Base-by-base conservation (phyloP, 257 asterid species). In the Solanum chmielewskii region DNA sequence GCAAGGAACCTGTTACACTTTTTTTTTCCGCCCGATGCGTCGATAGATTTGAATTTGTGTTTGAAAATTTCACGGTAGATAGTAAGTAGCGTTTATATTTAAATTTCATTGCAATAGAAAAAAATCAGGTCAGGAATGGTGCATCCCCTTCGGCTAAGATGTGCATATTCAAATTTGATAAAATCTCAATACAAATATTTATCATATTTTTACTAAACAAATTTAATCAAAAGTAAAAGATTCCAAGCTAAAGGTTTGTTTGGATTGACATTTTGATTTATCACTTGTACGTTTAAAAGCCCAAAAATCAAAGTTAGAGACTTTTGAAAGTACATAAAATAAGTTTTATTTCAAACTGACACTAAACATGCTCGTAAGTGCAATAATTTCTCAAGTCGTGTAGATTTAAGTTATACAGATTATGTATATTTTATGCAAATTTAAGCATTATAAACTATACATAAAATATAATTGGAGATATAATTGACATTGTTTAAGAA, bases 1-100 rank as follows among this genome's bases (percentile, higher is more conserved):
- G 66, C 85, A 80, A 80, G 85, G 85, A 47, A 80, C 66, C 21
- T 44, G 27, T 25, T 25, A 44, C 44, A 31, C 77, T 3, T 33
- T 29, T 29, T 27, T 69, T 7, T 16, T 52, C 16, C 4, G 7
- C 4, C n/a, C n/a, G 7, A 18, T 56, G n/a, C n/a, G n/a, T 56
- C 8, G 11, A 18, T 56, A 56, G 2, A 56, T 56, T 56, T 56
- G 4, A 0, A 15, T 35, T 35, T 0, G 1, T 10, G 0, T 4
- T 35, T 11, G 4, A 0, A 33, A 35, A 2, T 35, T 18, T 5
- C 2, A 35, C 9, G 7, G 15, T 66, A 4, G 23, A 52, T 16
- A 8, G 9, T 16, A 56, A 56, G 4, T 18, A 56, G 64, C 20
- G 9, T 1, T 23, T 60, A 23, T 10, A 6, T 4, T 23, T 4